These are phyloP conservation scores for Lasiosphaeriaceae sp. DNA, from an alignment of 495 filamentous ascomycete species.

Conservation along the genomic window DNA sequence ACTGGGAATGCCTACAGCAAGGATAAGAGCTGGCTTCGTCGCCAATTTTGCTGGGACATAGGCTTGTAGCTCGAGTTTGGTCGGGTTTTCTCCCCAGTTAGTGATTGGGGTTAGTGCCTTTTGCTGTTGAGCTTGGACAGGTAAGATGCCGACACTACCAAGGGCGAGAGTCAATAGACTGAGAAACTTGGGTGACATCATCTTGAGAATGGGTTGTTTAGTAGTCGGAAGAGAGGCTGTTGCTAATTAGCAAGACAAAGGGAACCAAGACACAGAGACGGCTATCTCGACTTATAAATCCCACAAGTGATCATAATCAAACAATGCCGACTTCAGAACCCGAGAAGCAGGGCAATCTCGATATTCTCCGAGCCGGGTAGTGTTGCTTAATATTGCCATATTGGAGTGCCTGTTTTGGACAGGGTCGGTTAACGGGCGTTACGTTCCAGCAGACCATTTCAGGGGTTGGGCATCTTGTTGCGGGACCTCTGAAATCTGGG, in stretches of 20 bases:
- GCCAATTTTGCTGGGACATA: slow-evolving; percentile 35
- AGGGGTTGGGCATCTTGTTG: not conserved
- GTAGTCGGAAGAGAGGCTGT: no score
- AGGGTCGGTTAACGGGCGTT: no score
- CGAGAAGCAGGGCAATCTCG: not conserved
- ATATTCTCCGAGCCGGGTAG: no score
- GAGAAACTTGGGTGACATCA: no score
- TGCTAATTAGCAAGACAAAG: no score
- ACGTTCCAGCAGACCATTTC: not conserved
- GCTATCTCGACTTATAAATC: no score
- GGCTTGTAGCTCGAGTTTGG: slow-evolving; percentile 34
- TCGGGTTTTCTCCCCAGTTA: slow-evolving; percentile 38
- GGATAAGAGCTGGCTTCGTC: slow-evolving; percentile 34
- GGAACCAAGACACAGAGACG: no score
- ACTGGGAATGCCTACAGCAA: slow-evolving; percentile 37
- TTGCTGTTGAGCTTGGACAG: not conserved
- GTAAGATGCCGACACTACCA: not conserved
- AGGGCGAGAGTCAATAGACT: not conserved
- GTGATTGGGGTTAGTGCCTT: slow-evolving; percentile 15
- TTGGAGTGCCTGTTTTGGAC: no score
- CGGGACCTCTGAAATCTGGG: no score
- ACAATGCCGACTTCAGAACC: not conserved
- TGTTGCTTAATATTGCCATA: no score
- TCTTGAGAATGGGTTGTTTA: no score
- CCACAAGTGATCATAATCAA: not conserved